Conservation (phyloP, 2,329 filamentous ascomycete species). For the Colletotrichum nymphaeae region DNA sequence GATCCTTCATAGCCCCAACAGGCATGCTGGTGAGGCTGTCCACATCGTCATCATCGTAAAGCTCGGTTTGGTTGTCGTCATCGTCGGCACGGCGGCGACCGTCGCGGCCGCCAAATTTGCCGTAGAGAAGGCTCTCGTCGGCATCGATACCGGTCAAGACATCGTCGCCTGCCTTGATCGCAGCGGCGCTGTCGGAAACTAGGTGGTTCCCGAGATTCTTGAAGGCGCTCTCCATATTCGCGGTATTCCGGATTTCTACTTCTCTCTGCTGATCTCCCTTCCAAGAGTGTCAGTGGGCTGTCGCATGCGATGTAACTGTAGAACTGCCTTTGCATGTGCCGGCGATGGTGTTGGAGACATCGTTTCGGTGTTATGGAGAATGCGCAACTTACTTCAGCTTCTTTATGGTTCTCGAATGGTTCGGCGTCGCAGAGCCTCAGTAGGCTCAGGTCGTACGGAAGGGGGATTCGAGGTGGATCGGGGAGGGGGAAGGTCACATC, state of each 20-base stretch:
- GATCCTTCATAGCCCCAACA: constrained; percentile 78
- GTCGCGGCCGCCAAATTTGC: constrained; percentile 70
- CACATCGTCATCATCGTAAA: constrained; percentile 84
- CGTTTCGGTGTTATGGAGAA: background rate
- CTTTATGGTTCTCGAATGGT: constrained; percentile 28
- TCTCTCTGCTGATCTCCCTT: constrained; percentile 25
- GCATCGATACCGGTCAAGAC: constrained; percentile 76
- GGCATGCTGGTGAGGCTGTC: constrained; percentile 83
- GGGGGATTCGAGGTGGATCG: constrained; percentile 32
- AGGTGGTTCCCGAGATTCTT: constrained; percentile 89
- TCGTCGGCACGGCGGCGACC: constrained; percentile 81
- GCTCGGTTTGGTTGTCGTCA: constrained; percentile 89
- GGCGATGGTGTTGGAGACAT: constrained; percentile 7
- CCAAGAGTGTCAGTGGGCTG: background rate
- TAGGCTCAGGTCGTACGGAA: constrained; percentile 37
- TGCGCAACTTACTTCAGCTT: constrained; percentile 30
- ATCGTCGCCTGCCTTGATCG: constrained; percentile 89
- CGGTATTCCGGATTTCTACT: constrained; percentile 35
- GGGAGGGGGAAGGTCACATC: constrained; percentile 35
- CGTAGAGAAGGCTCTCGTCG: constrained; percentile 85
- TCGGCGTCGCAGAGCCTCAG: constrained; percentile 37
- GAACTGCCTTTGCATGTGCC: background rate
- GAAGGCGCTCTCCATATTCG: constrained; percentile 85
- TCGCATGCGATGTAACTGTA: constrained; percentile 1
- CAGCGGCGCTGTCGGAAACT: constrained; percentile 84